These are phyloP conservation scores for Betula pendula DNA, from an alignment of 306 rosid genomes.

Conservation along the genomic window DNA sequence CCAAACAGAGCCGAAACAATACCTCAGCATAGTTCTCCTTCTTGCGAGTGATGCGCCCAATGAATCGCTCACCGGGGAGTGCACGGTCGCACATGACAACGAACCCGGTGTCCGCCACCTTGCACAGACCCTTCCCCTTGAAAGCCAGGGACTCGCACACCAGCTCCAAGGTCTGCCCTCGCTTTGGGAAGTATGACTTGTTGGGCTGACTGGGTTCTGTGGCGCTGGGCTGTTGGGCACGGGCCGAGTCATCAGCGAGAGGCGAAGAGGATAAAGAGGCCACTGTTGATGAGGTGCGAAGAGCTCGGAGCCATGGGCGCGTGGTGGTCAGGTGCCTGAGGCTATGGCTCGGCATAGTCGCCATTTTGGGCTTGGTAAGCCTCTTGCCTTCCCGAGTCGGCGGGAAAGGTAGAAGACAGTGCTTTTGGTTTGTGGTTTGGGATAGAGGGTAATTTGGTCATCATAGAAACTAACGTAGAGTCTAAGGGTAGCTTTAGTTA, in stretches of 20 bases:
- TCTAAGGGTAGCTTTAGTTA: no score
- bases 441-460: slow-evolving; percentile 26
- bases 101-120: slow-evolving; percentile 73
- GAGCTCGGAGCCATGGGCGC: slow-evolving; percentile 46
- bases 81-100: slow-evolving; percentile 92
- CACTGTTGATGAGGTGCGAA: slow-evolving; percentile 36
- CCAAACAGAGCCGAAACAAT: slow-evolving; percentile 11
- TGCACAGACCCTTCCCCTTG: slow-evolving; percentile 92
- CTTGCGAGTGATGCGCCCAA: slow-evolving; percentile 79
- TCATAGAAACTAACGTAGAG: neutral
- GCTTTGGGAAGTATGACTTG: slow-evolving; percentile 71
- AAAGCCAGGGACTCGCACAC: slow-evolving; percentile 81
- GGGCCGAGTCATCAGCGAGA: slow-evolving; percentile 43
- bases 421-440: neutral
- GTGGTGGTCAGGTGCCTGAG: slow-evolving; percentile 43
- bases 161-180: slow-evolving; percentile 80
- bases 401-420: neutral
- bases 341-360: slow-evolving; percentile 59
- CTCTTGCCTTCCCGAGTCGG: neutral
- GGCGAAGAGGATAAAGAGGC: slow-evolving; percentile 39
- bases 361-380: slow-evolving; percentile 42
- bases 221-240: slow-evolving; percentile 21
- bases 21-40: slow-evolving; percentile 90
- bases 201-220: slow-evolving; percentile 23
- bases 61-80: slow-evolving; percentile 91